Evolutionary conservation across 2,329 filamentous ascomycete species (phyloP).

Genomic region (Cercospora beticola): DNA sequence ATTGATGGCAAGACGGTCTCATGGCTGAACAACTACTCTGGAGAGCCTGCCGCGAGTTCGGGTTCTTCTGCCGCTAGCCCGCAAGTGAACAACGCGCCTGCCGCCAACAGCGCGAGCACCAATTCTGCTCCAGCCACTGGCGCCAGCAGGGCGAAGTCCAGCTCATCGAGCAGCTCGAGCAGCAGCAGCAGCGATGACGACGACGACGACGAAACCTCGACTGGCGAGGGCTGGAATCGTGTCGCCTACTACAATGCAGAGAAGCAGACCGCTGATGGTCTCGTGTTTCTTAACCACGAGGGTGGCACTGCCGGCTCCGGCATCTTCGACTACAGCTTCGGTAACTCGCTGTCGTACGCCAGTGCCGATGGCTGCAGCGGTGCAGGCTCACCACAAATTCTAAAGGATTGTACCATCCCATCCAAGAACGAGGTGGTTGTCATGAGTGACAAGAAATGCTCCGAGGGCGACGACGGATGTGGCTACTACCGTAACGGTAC

Average conservation of each 20-base stretch:
- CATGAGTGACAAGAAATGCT: constrained; percentile 54
- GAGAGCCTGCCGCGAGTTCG: constrained; percentile 30
- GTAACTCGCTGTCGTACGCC: constrained; percentile 59
- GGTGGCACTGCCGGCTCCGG: constrained; percentile 56
- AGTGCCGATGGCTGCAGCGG: constrained; percentile 49
- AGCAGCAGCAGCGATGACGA: constrained; percentile 17
- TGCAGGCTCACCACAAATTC: constrained; percentile 49
- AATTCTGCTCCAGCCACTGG: constrained; percentile 19
- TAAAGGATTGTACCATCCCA: constrained; percentile 52
- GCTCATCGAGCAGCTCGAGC: neutral
- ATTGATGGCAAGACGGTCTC: constrained; percentile 59
- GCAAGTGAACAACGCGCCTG: constrained; percentile 24
- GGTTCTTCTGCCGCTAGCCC: constrained; percentile 47
- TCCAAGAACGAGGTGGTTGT: constrained; percentile 54
- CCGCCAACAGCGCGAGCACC: constrained; percentile 9
- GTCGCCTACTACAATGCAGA: constrained; percentile 40
- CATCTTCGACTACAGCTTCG: constrained; percentile 55
- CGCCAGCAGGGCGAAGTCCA: constrained; percentile 19
- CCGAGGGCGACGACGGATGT: constrained; percentile 42
- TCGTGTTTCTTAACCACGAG: constrained; percentile 60
- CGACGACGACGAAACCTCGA: constrained; percentile 20
- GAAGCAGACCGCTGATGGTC: constrained; percentile 48
- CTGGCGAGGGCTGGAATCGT: constrained; percentile 36
- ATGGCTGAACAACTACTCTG: constrained; percentile 60
- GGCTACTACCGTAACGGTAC: constrained; percentile 39